Base-by-base conservation (phyloP, 1,284 basidiomycete species). In the Porodaedalea pini region DNA sequence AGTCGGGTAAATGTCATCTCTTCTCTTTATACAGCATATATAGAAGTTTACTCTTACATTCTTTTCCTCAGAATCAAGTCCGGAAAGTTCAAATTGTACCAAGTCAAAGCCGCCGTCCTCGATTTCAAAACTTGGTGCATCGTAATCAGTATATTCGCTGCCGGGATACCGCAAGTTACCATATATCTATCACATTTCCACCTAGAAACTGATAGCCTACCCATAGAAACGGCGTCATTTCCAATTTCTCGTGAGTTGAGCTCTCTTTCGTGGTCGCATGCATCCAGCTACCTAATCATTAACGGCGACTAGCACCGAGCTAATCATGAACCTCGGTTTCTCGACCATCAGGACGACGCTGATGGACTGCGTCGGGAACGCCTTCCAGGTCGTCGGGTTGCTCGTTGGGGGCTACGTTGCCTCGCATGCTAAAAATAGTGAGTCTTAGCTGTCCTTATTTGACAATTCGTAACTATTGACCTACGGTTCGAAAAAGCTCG, bases 111-210 rank as follows among this genome's bases (percentile, higher is more conserved):
- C 15, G 41, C 57, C 13, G n/a, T 58, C 17, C 37, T 49, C 8
- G 57, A 58, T 21, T 48, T 58, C 25, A 58, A 58, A 17, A 54
- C 47, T 15, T 58, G 51, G 51, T 58, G 51, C 36, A 58, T 54
- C 32, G 52, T 58, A 17, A 39, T 58, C 29, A 58, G 51, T 40
- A 50, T 58, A 36, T 58, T 58, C 32, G 57, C 57, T 17, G 57
- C 57, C n/a, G 57, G 57, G 3, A 40, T 58, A 21, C 57, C 57
- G 57, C 54, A 17, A 15, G 57, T 54, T 23, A 17, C 8, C 11
- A 11, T 32, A 11, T 36, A 3, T 7, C 10, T 8, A 3, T 11
- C 7, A 32, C 23, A 7, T 37, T 36, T 32, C 25, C 13, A n/a
- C 15, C 2, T 41, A 10, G 4, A 13, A 4, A 37, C 34, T 54